phyloP scores from a whole-genome alignment of 75 land plant genomes.

The Pseudotsuga menziesii region DNA sequence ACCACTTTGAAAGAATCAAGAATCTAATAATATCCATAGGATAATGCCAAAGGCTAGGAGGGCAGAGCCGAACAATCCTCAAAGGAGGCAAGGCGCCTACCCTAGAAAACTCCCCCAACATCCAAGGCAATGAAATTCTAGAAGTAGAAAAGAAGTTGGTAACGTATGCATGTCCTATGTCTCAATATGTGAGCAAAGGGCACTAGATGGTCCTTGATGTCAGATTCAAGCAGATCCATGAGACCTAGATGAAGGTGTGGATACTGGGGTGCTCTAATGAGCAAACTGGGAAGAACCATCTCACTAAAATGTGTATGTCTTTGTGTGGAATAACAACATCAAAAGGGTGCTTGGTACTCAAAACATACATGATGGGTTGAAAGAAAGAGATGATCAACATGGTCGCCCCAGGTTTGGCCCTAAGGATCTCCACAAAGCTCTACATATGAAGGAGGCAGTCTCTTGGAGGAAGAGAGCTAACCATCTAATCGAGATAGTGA shows the following conservation, averaged over 20 bases:
- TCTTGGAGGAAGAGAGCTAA: neutral
- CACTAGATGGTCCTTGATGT: neutral
- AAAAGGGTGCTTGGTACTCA: neutral
- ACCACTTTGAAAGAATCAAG: neutral
- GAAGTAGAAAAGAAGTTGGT: neutral
- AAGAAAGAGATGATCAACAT: neutral
- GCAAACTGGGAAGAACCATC: neutral
- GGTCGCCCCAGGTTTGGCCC: neutral
- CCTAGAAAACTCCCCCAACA: neutral
- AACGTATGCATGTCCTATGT: neutral
- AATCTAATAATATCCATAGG: neutral
- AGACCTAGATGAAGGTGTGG: neutral
- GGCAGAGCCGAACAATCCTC: neutral
- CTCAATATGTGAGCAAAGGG: neutral
- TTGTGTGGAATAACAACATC: neutral
- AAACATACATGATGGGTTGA: neutral
- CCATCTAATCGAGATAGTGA: neutral
- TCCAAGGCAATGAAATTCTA: neutral
- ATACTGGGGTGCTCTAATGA: neutral
- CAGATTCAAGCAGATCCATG: neutral
- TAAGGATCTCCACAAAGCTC: neutral
- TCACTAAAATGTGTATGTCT: neutral
- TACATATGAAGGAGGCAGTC: neutral
- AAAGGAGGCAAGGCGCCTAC: neutral
- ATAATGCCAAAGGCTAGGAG: neutral